Percentiles rank a stretch among this genome's conserved stretches.
phyloP scores from a whole-genome alignment of 495 filamentous ascomycete species.

The Tuber magnatum region DNA sequence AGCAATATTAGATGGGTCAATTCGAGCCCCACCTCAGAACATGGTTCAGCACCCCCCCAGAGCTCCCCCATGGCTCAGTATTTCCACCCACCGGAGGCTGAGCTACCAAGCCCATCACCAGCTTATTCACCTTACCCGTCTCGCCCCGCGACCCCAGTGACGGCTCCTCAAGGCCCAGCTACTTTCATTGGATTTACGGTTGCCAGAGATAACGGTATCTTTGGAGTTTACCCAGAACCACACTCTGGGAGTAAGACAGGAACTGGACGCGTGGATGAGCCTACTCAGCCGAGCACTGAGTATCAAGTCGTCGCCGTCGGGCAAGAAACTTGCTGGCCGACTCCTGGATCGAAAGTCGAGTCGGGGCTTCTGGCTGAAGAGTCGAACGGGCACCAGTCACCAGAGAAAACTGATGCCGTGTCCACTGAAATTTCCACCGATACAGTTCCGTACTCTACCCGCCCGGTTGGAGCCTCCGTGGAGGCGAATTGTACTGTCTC shows the following conservation, averaged over 20 bases:
- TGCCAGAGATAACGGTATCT: not conserved
- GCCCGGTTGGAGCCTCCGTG: not conserved
- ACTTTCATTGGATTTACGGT: not conserved
- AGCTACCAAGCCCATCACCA: conserved; percentile 26
- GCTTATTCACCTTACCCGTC: conserved; percentile 34
- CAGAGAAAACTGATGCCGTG: conserved; percentile 2
- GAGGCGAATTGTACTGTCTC: not conserved
- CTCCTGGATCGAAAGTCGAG: not conserved
- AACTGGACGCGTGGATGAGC: not conserved
- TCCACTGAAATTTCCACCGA: not conserved
- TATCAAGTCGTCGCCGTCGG: not conserved
- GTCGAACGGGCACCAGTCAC: not conserved
- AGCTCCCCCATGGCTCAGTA: conserved; percentile 7
- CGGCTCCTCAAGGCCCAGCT: not conserved
- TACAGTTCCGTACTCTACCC: not conserved
- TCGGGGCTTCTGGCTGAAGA: not conserved
- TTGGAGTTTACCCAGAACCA: not conserved
- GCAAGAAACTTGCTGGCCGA: not conserved
- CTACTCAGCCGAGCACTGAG: not conserved
- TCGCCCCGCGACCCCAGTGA: conserved; percentile 20
- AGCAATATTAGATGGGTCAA: conserved; percentile 5
- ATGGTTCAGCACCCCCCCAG: not conserved
- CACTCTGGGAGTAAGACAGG: not conserved
- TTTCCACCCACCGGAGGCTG: conserved; percentile 12
- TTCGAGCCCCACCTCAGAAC: not conserved